Conservation (phyloP, 2,329 filamentous ascomycete genomes). For the Cordyceps sp. region DNA sequence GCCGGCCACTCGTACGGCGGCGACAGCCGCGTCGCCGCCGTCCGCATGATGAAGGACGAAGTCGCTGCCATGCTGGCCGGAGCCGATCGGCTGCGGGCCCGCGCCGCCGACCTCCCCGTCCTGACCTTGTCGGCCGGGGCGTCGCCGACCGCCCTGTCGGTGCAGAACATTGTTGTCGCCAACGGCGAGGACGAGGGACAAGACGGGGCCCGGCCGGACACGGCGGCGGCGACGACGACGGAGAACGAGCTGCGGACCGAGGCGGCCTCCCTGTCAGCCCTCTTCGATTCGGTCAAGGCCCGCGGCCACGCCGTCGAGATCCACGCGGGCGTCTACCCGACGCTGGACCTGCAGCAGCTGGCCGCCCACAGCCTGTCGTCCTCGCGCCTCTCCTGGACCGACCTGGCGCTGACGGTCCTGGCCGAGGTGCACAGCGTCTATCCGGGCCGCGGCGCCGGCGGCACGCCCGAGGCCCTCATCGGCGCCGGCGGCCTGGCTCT, state of each 20-base stretch:
- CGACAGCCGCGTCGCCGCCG: constrained; percentile 13
- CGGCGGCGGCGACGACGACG: too few species aligned
- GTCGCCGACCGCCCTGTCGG: constrained; percentile 45
- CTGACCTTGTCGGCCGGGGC: constrained; percentile 51
- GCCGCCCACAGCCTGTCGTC: constrained; percentile 44
- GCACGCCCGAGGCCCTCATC: constrained; percentile 45
- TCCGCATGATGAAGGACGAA: constrained; percentile 14
- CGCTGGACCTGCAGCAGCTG: constrained; percentile 65
- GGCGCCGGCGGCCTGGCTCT: constrained; percentile 54
- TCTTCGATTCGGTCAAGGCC: constrained; percentile 12
- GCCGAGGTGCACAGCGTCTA: constrained; percentile 58
- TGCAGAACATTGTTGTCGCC: constrained; percentile 8
- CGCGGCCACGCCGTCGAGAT: constrained; percentile 40
- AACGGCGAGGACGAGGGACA: constrained; percentile 2
- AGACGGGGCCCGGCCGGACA: too few species aligned
- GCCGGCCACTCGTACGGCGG: constrained; percentile 52
- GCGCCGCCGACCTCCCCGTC: constrained; percentile 3
- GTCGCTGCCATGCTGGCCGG: constrained; percentile 11
- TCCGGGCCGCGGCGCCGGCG: constrained; percentile 30
- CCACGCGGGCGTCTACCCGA: constrained; percentile 62
- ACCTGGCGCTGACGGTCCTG: constrained; percentile 52
- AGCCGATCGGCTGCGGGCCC: constrained; percentile 7
- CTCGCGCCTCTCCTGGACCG: constrained; percentile 26
- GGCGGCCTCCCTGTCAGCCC: constrained; percentile 5
- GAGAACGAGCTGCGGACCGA: constrained; percentile 7